Percentiles rank a stretch among this genome's conserved stretches.
phyloP scores from a whole-genome alignment of 1,284 basidiomycete species.

The Tilletia caries region DNA sequence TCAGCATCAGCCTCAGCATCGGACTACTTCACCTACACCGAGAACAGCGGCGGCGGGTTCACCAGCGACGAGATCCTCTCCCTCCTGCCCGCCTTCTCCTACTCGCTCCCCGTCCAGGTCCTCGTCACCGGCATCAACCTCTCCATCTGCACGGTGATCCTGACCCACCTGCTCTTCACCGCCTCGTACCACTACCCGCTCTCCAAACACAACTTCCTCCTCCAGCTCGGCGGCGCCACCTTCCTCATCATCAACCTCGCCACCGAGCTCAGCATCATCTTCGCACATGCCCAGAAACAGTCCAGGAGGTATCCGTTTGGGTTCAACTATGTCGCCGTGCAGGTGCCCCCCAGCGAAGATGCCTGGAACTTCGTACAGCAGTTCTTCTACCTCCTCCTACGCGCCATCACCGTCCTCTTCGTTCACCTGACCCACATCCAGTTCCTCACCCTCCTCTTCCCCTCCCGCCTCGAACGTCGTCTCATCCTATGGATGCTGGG shows the following conservation, averaged over 20 bases:
- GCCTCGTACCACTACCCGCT: conserved; percentile 94
- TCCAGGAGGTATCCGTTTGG: conserved; percentile 86
- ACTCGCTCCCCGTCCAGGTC: conserved; percentile 86
- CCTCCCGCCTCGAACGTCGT: conserved; percentile 81
- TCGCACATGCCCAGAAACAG: conserved; percentile 63
- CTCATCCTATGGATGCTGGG: conserved; percentile 84
- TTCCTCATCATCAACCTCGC: conserved; percentile 63
- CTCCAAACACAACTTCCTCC: conserved; percentile 81
- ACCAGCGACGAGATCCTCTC: conserved; percentile 23
- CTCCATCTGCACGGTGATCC: conserved; percentile 79
- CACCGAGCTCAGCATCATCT: conserved; percentile 60
- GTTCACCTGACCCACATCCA: conserved; percentile 87
- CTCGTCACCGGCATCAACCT: conserved; percentile 80
- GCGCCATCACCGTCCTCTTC: conserved; percentile 75
- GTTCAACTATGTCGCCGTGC: conserved; percentile 81
- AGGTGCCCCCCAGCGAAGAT: conserved; percentile 66
- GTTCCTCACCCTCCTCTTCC: conserved; percentile 91
- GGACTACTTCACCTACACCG: background rate
- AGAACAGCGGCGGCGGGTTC: background rate
- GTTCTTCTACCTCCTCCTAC: conserved; percentile 81
- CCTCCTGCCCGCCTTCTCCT: conserved; percentile 58
- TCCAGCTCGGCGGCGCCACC: conserved; percentile 78
- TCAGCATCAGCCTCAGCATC: too few relatives aligned
- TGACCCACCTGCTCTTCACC: conserved; percentile 90
- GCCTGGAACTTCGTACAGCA: conserved; percentile 68